Base-by-base conservation (phyloP, 495 filamentous ascomycete genomes). In the Cercophora scortea region DNA sequence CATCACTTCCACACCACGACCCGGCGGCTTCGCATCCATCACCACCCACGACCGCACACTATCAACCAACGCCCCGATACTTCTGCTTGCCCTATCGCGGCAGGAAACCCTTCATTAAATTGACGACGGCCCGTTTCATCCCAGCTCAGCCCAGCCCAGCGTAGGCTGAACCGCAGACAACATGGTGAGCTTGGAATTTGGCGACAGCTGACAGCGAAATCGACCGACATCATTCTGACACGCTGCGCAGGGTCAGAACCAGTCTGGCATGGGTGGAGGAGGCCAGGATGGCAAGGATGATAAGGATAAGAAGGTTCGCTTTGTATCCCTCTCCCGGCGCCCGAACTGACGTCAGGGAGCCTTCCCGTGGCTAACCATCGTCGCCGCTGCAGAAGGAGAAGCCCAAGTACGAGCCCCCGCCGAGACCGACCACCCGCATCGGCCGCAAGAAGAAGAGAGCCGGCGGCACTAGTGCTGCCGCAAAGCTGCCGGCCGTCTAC, bases 381-480 rank as follows among this genome's bases (percentile, higher is more conserved):
- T 47, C 47, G 19, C 47, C 15, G 36, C 42, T 52, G 53, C 47
- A 97, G 90, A 96, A 99, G 79, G 90, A 97, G 45, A 97, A 97
- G 82, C 93, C 94, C 56, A 96, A 89, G 85, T 97, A 99, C 76
- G 93, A 99, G 68, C 93, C 93, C 45, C 93, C 93, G 53, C 94
- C 94, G 67, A 87, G 89, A 54, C 93, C 93, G 41, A 98, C 93
- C 35, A 97, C 93, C 53, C 90, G 93, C 65, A 86, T 99, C 67
- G 93, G 93, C n/a, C 87, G 92, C 57, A 95, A 90, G 84, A 97
- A 97, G 82, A 90, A 90, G 73, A 93, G 85, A 80, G 82, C 81
- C 36, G 90, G 86, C 52, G 94, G 93, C 47, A 89, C 90, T 51
- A 95, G 89, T 69, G 90, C 93, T 39, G 86, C 93, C 9, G 86